Percentiles rank a stretch among this genome's conserved stretches.
Evolutionary conservation across 2,329 filamentous ascomycete genomes (phyloP).

Genomic region (Aspergillus neotritici): DNA sequence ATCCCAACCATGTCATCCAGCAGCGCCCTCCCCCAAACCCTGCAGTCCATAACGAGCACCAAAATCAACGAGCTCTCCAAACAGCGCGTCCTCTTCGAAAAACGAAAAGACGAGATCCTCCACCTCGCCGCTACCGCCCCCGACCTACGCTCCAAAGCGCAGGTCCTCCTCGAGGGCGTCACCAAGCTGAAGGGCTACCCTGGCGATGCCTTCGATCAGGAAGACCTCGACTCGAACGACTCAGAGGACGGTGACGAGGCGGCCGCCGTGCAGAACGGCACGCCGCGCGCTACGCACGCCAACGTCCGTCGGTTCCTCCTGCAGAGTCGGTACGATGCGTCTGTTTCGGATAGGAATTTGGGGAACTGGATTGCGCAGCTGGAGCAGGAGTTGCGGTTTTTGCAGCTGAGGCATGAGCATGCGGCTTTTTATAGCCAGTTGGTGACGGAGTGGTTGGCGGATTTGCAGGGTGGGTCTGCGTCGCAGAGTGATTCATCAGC

Average conservation of each 20-base stretch:
- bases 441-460: slow-evolving; percentile 50
- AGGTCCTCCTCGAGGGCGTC: slow-evolving; percentile 33
- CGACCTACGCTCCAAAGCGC: slow-evolving; percentile 28
- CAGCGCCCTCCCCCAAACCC: slow-evolving; percentile 46
- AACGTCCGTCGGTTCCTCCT: slow-evolving; percentile 50
- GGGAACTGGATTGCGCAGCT: slow-evolving; percentile 45
- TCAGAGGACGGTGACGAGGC: not conserved
- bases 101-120: slow-evolving; percentile 41
- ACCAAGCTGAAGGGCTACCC: slow-evolving; percentile 35
- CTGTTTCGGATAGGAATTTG: slow-evolving; percentile 45
- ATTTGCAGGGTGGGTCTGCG: slow-evolving; percentile 23
- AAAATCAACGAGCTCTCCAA: slow-evolving; percentile 55
- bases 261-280: slow-evolving; percentile 12
- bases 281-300: slow-evolving; percentile 24
- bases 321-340: slow-evolving; percentile 51
- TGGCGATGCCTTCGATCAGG: slow-evolving; percentile 31
- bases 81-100: slow-evolving; percentile 47
- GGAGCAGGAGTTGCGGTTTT: slow-evolving; percentile 43
- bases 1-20: slow-evolving; percentile 24
- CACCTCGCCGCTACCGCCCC: slow-evolving; percentile 24
- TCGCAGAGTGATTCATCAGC: slow-evolving; percentile 12
- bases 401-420: slow-evolving; percentile 52
- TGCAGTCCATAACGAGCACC: slow-evolving; percentile 51
- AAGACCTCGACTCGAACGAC: slow-evolving; percentile 24
- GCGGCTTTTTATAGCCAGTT: slow-evolving; percentile 53